Base-by-base conservation (phyloP, 192 early-diverging fungal species). In the Backusella westeae region DNA sequence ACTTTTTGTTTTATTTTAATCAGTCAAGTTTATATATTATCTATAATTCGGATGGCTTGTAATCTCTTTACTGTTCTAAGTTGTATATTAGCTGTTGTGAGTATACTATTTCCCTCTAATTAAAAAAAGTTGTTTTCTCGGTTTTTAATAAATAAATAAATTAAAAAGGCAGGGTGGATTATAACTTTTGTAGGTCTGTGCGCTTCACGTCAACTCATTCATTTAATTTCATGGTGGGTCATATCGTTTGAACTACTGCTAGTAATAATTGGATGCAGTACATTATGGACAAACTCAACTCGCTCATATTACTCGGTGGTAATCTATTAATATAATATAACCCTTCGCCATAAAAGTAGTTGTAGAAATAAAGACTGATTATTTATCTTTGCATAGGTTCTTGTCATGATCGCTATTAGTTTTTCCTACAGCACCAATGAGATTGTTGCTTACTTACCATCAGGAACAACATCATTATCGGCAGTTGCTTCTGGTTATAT, bases 191-290 rank as follows among this genome's bases (percentile, higher is more conserved):
- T 71, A 41, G 74, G 79, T 19, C 49, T 80, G 36, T 80, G 79
- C 63, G 46, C 59, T 21, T 52, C 76, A 21, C 42, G 17, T 36
- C 21, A 23, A 35, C 36, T 42, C 15, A 67, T 67, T 53, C 32
- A 38, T 36, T 35, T n/a, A 0, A 38, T 63, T 42, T 80, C 79
- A 14, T 80, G 79, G 79, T 80, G 79, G 79, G 36, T 80, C 38
- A 63, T 68, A n/a, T 63, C 70, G 3, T 80, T 73, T 19, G 12
- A 80, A 6, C 36, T 72, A 2, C 21, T 59, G 12, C 29, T 76
- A 14, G 23, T 80, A 44, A 63, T 59, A 1, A 26, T 68, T 9
- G 79, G 39, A 6, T 75, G 34, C 12, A 59, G 10, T n/a, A 65
- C 46, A 67, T 69, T 78, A 36, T 38, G 72, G 71, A 78, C 69